Evolutionary conservation across 2,329 filamentous ascomycete species (phyloP).

Genomic region (Ophiocordyceps robertsii): DNA sequence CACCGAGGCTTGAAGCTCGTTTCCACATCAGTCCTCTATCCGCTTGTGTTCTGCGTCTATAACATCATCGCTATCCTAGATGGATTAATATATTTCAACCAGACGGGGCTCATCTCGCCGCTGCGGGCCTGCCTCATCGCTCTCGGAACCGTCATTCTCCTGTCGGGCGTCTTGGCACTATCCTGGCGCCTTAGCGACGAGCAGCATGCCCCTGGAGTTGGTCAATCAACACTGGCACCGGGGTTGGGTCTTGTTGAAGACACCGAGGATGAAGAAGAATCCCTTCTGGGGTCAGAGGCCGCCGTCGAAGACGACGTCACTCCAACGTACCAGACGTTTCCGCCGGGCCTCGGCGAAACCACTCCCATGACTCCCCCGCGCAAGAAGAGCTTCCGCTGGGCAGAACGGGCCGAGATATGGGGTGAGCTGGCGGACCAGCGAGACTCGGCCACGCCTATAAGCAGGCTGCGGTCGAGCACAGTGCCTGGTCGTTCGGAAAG

Average conservation of each 20-base stretch:
- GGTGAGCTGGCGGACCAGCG: conserved; percentile 71
- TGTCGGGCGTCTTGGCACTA: conserved; percentile 77
- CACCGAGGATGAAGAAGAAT: conserved; percentile 46
- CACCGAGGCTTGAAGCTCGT: conserved; percentile 88
- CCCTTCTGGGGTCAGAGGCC: conserved; percentile 35
- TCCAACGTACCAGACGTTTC: conserved; percentile 35
- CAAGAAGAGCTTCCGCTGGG: conserved; percentile 39
- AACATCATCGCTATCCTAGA: conserved; percentile 98
- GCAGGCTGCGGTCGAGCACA: conserved; percentile 33
- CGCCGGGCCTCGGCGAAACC: conserved; percentile 21
- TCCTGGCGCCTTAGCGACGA: conserved; percentile 87
- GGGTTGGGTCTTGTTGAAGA: conserved; percentile 72
- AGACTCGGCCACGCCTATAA: conserved; percentile 23
- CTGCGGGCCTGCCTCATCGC: conserved; percentile 72
- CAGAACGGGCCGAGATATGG: conserved; percentile 73
- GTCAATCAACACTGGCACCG: conserved; percentile 61
- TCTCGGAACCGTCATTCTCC: conserved; percentile 71
- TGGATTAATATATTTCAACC: conserved; percentile 91
- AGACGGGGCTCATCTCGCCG: conserved; percentile 65
- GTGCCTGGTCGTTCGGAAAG: conserved; percentile 27
- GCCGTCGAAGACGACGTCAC: conserved; percentile 26
- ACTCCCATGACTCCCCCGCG: conserved; percentile 25
- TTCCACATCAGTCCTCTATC: conserved; percentile 91
- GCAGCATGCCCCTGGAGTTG: conserved; percentile 44
- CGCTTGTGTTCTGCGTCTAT: conserved; percentile 95